Conservation (phyloP, 345 rosid species). For the Hibiscus trionum region DNA sequence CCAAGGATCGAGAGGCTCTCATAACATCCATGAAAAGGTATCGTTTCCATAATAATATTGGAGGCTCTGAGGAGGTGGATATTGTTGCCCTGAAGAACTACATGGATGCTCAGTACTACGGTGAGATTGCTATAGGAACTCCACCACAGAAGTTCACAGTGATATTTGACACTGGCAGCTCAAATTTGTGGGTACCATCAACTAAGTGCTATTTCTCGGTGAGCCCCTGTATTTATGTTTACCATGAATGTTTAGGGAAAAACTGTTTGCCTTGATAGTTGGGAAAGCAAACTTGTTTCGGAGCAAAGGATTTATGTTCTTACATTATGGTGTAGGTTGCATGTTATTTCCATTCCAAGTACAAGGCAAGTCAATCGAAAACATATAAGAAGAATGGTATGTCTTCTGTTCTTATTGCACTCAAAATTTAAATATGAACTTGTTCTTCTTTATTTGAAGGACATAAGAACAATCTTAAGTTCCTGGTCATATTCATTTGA, state of each 20-base stretch:
- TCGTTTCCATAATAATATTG: constrained; percentile 22
- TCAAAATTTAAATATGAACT: not conserved
- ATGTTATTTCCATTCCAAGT: constrained; percentile 71
- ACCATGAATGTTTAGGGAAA: not conserved
- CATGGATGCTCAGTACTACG: constrained; percentile 93
- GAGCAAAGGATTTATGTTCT: not conserved
- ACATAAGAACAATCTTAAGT: not conserved
- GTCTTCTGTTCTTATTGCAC: constrained; percentile 20
- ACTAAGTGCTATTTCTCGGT: constrained; percentile 83
- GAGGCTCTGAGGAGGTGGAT: constrained; percentile 40
- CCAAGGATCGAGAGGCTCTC: constrained; percentile 32
- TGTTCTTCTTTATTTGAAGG: not conserved
- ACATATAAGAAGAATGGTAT: constrained; percentile 76
- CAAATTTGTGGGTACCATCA: constrained; percentile 97
- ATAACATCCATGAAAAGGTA: constrained; percentile 34
- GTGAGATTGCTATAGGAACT: constrained; percentile 90
- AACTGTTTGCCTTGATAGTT: not conserved
- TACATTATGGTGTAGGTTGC: constrained; percentile 44
- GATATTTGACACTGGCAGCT: constrained; percentile 91
- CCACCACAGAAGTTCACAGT: constrained; percentile 92
- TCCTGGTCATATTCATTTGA: not conserved
- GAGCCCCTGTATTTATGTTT: constrained; percentile 20
- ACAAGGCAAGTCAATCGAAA: constrained; percentile 63
- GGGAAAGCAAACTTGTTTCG: not conserved
- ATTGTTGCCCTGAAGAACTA: constrained; percentile 67